phyloP scores from a whole-genome alignment of 2,329 filamentous ascomycete genomes.

The Fusarium sp. region DNA sequence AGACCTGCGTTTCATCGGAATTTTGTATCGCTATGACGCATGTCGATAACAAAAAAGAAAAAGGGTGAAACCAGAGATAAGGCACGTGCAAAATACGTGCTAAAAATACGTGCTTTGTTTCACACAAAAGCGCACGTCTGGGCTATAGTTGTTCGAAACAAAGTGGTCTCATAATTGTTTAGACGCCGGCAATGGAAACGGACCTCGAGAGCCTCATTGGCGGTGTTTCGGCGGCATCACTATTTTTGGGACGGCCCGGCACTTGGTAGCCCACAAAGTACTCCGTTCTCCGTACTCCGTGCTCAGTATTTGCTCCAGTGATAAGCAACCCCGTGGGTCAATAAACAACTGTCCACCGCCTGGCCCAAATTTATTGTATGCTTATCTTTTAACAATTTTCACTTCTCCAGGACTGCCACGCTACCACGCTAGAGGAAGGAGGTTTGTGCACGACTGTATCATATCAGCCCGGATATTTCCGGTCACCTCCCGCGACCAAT shows the following conservation, averaged over 20 bases:
- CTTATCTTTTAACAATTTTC: background rate
- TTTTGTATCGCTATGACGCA: background rate
- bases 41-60: background rate
- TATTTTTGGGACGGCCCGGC: background rate
- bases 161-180: background rate
- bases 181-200: background rate
- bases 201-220: background rate
- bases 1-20: background rate
- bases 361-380: background rate
- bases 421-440: background rate
- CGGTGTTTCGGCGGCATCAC: background rate
- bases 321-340: background rate
- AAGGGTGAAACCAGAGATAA: background rate
- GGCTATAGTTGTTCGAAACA: background rate
- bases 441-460: background rate
- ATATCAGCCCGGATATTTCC: background rate
- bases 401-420: background rate
- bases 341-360: background rate
- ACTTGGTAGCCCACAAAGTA: background rate
- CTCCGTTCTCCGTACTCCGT: no score
- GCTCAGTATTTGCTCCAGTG: background rate
- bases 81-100: background rate
- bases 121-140: background rate
- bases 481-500: background rate
- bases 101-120: background rate